Evolutionary conservation across 2,329 filamentous ascomycete species (phyloP).

Genomic region (Colletotrichum sp.): DNA sequence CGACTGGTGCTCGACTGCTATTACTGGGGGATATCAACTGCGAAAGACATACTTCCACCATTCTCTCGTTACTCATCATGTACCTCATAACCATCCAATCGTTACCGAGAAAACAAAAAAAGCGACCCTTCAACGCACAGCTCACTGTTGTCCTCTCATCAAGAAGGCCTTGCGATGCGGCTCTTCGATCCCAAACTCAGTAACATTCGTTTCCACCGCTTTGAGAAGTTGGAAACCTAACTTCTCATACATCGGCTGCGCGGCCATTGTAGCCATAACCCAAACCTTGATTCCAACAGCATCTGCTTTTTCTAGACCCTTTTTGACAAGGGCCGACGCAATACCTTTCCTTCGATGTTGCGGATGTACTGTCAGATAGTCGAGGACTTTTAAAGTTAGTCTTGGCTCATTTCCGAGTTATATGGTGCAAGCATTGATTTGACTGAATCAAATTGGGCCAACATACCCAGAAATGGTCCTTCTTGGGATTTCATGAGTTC

Average conservation of each 20-base stretch:
- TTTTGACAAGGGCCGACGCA: not conserved
- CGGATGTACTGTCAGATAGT: not conserved
- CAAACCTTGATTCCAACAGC: not conserved
- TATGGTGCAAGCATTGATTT: not conserved
- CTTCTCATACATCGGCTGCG: not conserved
- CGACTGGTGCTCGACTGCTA: not conserved
- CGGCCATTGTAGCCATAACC: not conserved
- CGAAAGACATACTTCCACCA: not conserved
- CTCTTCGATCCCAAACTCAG: not conserved
- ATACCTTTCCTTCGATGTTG: not conserved
- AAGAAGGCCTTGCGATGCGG: not conserved
- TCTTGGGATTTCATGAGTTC: not conserved
- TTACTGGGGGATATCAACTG: not conserved
- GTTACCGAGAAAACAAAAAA: not conserved
- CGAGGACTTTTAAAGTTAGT: not conserved
- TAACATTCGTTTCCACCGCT: not conserved
- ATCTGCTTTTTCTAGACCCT: not conserved
- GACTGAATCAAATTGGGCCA: not conserved
- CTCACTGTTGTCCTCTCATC: not conserved
- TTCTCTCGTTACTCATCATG: not conserved
- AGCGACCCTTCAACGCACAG: not conserved
- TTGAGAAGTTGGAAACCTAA: not conserved
- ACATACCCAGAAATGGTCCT: not conserved
- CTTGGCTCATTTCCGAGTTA: not conserved
- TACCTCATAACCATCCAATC: not conserved